Conservation (phyloP, 2,329 filamentous ascomycete species). For the Graphium sp. region DNA sequence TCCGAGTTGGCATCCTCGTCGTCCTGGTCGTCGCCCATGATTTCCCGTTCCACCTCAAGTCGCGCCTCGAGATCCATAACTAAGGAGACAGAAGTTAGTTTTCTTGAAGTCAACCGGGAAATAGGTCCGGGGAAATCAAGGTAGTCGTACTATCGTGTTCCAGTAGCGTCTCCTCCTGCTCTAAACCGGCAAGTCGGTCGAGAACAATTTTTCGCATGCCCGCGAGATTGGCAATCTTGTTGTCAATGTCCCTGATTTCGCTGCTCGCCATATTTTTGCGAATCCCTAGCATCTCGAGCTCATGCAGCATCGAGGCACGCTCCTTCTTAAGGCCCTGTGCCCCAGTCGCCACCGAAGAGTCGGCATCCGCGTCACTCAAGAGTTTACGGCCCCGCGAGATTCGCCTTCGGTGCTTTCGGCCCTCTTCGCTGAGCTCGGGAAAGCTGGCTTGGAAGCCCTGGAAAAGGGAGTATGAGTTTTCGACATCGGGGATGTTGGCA, state of each 20-base stretch:
- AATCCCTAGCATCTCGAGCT: constrained; percentile 78
- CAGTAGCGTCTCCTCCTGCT: constrained; percentile 78
- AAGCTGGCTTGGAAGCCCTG: constrained; percentile 90
- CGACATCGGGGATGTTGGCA: constrained; percentile 64
- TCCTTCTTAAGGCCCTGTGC: constrained; percentile 65
- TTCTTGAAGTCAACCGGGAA: constrained; percentile 2
- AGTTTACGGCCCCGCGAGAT: constrained; percentile 63
- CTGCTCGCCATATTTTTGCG: constrained; percentile 96
- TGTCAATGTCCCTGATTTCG: constrained; percentile 92
- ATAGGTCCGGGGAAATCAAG: neutral
- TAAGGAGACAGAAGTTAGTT: constrained; percentile 11
- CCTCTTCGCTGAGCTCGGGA: constrained; percentile 52
- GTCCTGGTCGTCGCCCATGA: constrained; percentile 43
- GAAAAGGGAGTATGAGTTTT: constrained; percentile 81
- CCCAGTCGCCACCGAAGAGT: constrained; percentile 41
- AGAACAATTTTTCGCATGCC: constrained; percentile 87
- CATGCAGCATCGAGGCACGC: constrained; percentile 62
- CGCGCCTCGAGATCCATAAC: constrained; percentile 46
- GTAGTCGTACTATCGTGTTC: constrained; percentile 65
- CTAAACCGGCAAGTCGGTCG: constrained; percentile 68
- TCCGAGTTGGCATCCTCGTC: constrained; percentile 34
- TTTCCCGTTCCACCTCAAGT: constrained; percentile 42
- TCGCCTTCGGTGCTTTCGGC: constrained; percentile 42
- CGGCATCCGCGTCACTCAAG: constrained; percentile 41
- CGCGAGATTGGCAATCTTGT: constrained; percentile 84